These are phyloP conservation scores for Starmerella vitae DNA, from an alignment of 805 yeast species.

Conservation along the genomic window DNA sequence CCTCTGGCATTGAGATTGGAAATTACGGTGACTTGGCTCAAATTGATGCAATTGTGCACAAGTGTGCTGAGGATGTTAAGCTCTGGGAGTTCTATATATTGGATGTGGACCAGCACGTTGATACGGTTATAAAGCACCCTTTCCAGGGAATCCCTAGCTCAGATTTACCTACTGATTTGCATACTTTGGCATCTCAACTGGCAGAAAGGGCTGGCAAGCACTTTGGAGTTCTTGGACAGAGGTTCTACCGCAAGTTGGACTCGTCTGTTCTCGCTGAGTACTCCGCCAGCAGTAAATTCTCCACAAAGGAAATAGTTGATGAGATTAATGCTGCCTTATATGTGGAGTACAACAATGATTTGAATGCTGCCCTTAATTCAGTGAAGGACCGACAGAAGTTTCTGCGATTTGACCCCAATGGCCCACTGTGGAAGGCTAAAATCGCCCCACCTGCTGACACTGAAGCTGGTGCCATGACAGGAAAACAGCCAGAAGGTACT, in stretches of 20 bases:
- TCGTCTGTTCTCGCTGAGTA: conserved; percentile 39
- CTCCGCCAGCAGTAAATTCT: conserved; percentile 27
- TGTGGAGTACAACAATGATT: conserved; percentile 60
- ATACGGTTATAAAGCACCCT: conserved; percentile 21
- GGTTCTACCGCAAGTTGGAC: conserved; percentile 46
- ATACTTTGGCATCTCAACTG: conserved; percentile 35
- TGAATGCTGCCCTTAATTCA: conserved; percentile 50
- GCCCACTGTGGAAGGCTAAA: conserved; percentile 59
- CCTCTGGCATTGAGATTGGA: conserved; percentile 40
- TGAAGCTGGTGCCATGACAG: conserved; percentile 14
- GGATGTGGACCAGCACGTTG: conserved; percentile 31
- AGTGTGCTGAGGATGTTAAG: conserved; percentile 35
- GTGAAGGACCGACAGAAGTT: conserved; percentile 63
- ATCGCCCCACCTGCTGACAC: conserved; percentile 37
- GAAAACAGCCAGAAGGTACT: not conserved
- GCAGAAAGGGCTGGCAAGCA: conserved; percentile 31
- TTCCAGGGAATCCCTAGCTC: conserved; percentile 35
- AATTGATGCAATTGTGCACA: conserved; percentile 50
- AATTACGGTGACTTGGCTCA: conserved; percentile 41
- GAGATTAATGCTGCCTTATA: conserved; percentile 67
- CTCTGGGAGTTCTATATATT: conserved; percentile 85
- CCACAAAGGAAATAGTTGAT: conserved; percentile 41
- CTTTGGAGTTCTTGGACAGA: conserved; percentile 33
- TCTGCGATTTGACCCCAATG: conserved; percentile 62
- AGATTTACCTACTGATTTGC: conserved; percentile 26